Evolutionary conservation across 805 yeast species (phyloP), one percentile per base, ranked within the genome.

Genomic region (Candida incommunis): DNA sequence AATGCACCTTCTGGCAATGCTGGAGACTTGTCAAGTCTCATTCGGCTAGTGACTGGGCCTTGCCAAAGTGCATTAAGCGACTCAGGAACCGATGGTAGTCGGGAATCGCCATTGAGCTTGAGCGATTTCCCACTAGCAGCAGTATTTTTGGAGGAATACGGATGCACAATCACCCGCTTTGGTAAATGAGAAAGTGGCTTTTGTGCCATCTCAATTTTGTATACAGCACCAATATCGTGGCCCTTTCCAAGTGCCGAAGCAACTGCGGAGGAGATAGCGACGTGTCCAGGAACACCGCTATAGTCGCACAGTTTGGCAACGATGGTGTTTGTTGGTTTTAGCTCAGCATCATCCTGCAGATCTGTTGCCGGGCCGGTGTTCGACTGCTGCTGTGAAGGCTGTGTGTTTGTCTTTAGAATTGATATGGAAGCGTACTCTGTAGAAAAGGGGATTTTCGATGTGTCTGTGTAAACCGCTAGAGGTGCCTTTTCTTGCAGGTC

Each of bases 1-100:
- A 74, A 44, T 0, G 82, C 88, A 13, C 94, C 92, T 37, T 64
- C 50, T 0, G 83, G 80, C 18, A 81, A 57, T 3, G 59, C 20
- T 1, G 62, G 49, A 0, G 57, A 57, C 1, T 74, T 68, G 1
- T 74, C 59, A 0, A 82, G 50, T 48, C 72, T 74, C 44, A 69
- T 55, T 23, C 63, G 65, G 47, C 73, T 72, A 0, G 87, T 73
- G 35, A 54, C 21, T 3, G 64, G 63, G 3, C 54, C 51, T 9
- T 41, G 43, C 2, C 57, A 40, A 0, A 55, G n/a, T 7, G 52
- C 50, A 18, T 44, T 20, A 23, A 42, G 48, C 11, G 25, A 49
- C 45, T 42, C 48, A 43, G 40, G 55, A 46, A 46, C 45, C 46
- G 37, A 9, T 16, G 37, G n/a, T 16, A 11, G 9, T 9, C n/a